Evolutionary conservation across 2,329 filamentous ascomycete species (phyloP).

Genomic region (Aspergillus sp.): DNA sequence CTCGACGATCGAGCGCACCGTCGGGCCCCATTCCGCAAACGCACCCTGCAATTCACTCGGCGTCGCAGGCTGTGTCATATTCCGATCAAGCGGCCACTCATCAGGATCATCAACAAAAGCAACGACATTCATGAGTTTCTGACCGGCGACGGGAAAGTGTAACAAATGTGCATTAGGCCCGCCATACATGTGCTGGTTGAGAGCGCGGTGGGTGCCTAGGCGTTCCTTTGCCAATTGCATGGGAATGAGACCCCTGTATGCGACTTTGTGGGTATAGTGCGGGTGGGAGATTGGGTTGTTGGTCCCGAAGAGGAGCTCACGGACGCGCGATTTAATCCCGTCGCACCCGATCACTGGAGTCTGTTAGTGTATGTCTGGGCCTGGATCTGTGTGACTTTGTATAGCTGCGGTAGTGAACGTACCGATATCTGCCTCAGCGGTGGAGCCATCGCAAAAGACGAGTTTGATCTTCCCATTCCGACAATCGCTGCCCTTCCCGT

Average conservation of each 20-base stretch:
- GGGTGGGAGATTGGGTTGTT: conserved; percentile 47
- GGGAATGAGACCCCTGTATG: conserved; percentile 62
- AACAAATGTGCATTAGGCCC: conserved; percentile 59
- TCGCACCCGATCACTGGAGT: conserved; percentile 57
- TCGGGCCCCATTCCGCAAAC: conserved; percentile 38
- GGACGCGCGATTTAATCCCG: conserved; percentile 60
- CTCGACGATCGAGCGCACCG: conserved; percentile 37
- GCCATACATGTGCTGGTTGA: conserved; percentile 56
- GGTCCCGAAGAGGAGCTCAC: conserved; percentile 53
- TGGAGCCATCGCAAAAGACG: conserved; percentile 48
- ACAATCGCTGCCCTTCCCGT: conserved; percentile 8
- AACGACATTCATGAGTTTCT: conserved; percentile 24
- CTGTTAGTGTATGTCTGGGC: not conserved
- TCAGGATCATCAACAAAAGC: conserved; percentile 23
- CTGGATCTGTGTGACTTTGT: not conserved
- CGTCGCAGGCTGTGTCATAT: conserved; percentile 18
- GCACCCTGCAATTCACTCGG: conserved; percentile 10
- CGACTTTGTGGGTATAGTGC: conserved; percentile 58
- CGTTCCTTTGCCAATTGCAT: conserved; percentile 54
- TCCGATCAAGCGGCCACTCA: conserved; percentile 17
- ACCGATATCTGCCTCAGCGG: conserved; percentile 42
- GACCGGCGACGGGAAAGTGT: conserved; percentile 47
- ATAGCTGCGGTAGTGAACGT: not conserved
- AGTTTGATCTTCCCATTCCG: conserved; percentile 27
- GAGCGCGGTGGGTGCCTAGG: conserved; percentile 51